Evolutionary conservation across 495 filamentous ascomycete species (phyloP).

Genomic region (Cudoniella acicularis): DNA sequence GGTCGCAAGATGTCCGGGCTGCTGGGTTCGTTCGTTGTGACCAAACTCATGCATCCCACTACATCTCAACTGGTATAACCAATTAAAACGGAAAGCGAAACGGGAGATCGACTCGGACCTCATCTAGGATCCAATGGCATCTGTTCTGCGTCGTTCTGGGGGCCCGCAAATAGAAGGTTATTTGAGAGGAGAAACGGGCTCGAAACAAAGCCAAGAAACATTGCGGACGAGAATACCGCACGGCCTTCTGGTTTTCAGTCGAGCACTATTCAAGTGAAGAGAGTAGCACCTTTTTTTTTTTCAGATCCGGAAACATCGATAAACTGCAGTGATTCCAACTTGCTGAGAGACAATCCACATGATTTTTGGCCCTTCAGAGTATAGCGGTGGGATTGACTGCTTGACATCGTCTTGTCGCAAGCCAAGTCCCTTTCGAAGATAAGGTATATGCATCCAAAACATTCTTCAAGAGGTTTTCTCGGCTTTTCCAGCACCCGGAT

Average conservation of each 20-base stretch:
- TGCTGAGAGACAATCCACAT: no score
- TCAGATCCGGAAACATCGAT: no score
- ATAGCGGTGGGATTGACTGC: no score
- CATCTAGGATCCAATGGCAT: slow-evolving; percentile 4
- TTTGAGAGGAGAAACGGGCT: neutral
- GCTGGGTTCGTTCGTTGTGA: neutral
- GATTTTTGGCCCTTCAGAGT: no score
- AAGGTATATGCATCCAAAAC: no score
- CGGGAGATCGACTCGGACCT: no score
- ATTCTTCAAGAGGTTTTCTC: no score
- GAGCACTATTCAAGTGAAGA: neutral
- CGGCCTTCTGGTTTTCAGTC: neutral
- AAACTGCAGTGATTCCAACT: no score
- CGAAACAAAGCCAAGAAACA: slow-evolving; percentile 6
- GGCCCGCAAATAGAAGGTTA: neutral
- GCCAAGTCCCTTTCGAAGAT: no score
- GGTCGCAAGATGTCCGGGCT: neutral
- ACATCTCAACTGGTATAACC: neutral
- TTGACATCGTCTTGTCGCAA: no score
- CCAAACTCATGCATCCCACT: neutral
- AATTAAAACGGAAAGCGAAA: neutral
- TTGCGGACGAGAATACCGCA: neutral
- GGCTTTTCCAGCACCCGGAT: no score
- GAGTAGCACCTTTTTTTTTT: no score
- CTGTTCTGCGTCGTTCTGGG: neutral